phyloP scores from a whole-genome alignment of 352 stramenopile species.

The Pythium biforme region DNA sequence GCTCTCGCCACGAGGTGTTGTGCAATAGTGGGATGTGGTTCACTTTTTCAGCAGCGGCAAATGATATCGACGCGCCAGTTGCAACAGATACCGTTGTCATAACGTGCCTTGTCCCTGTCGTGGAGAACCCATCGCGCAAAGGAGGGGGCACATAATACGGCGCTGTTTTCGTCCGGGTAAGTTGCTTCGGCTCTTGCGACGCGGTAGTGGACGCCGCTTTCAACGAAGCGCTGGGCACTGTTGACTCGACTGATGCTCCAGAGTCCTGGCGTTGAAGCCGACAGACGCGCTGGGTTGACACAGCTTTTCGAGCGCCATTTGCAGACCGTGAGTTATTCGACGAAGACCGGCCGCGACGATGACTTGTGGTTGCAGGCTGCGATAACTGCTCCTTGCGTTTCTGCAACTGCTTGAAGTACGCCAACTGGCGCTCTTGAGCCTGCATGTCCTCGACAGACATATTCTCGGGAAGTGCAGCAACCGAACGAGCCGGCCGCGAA shows the following conservation, averaged over 20 bases:
- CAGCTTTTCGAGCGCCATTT: constrained; percentile 8
- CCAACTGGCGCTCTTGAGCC: constrained; percentile 45
- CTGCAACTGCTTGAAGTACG: constrained; percentile 34
- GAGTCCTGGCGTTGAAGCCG: constrained; percentile 10
- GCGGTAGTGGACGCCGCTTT: neutral
- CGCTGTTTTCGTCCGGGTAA: neutral
- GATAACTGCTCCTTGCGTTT: constrained; percentile 25
- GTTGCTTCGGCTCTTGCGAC: constrained; percentile 1
- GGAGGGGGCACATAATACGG: neutral
- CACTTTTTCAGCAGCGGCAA: neutral
- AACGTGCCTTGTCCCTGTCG: constrained; percentile 17
- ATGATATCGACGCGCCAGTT: neutral
- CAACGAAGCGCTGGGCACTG: neutral
- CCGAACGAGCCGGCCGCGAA: constrained; percentile 20
- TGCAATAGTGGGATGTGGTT: constrained; percentile 24
- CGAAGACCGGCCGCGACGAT: neutral
- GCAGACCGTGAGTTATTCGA: neutral
- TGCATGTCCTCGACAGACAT: constrained; percentile 53
- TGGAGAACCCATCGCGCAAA: constrained; percentile 6
- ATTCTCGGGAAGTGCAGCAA: constrained; percentile 30
- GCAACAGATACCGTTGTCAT: constrained; percentile 16
- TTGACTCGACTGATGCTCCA: constrained; percentile 1
- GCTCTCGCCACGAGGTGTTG: constrained; percentile 28
- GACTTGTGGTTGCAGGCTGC: neutral
- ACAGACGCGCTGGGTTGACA: neutral